Evolutionary conservation across 2,329 filamentous ascomycete genomes (phyloP).

Genomic region (Xylaria sp.): DNA sequence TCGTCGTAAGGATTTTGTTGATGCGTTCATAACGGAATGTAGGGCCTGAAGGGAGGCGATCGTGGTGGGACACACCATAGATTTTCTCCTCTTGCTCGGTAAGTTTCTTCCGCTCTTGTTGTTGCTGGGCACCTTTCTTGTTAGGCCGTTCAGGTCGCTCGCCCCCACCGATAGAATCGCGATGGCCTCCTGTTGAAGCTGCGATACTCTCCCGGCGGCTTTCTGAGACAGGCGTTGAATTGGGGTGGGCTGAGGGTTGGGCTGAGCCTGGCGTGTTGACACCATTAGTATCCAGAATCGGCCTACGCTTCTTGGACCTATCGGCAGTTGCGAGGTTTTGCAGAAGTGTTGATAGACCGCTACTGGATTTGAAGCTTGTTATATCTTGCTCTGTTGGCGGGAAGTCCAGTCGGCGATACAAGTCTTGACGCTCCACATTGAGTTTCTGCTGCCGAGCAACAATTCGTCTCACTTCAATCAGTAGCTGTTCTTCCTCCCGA

Average conservation of each 20-base stretch:
- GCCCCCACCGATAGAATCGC: constrained; percentile 59
- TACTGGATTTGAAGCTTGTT: constrained; percentile 81
- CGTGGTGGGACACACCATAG: constrained; percentile 87
- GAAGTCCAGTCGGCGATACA: constrained; percentile 88
- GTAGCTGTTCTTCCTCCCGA: constrained; percentile 87
- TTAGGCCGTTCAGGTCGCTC: constrained; percentile 54
- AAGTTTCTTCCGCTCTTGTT: constrained; percentile 74
- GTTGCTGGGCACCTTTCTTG: constrained; percentile 65
- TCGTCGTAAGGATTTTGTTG: constrained; percentile 80
- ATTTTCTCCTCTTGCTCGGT: constrained; percentile 78
- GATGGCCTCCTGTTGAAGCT: constrained; percentile 55
- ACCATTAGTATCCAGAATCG: constrained; percentile 68
- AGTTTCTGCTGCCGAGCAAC: constrained; percentile 86
- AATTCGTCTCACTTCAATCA: constrained; percentile 93
- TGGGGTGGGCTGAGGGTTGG: constrained; percentile 47
- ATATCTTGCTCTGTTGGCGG: constrained; percentile 77
- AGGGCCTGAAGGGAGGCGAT: constrained; percentile 85
- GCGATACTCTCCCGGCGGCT: constrained; percentile 66
- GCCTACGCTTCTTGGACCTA: constrained; percentile 89
- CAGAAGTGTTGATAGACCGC: constrained; percentile 81
- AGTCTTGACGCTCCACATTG: constrained; percentile 86
- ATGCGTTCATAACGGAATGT: constrained; percentile 89
- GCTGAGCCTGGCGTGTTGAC: constrained; percentile 58
- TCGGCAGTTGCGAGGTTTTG: constrained; percentile 85
- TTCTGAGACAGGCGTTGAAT: constrained; percentile 54